These are phyloP conservation scores for Tephrocybe sp. DNA, from an alignment of 768 basidiomycete species.

Conservation along the genomic window DNA sequence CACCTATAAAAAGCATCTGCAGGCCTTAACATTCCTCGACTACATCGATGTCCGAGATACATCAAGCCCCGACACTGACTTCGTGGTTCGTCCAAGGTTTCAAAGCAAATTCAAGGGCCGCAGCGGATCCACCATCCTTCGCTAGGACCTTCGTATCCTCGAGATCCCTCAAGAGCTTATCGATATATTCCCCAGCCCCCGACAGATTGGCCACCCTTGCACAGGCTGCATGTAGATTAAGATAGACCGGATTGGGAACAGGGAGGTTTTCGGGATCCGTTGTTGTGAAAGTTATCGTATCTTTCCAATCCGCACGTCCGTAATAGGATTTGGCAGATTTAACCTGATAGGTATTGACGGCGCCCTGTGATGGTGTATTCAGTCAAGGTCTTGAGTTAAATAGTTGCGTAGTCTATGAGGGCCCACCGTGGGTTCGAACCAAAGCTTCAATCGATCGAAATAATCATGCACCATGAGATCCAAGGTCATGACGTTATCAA, in stretches of 20 bases:
- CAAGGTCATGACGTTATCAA: constrained; percentile 33
- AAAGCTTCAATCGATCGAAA: constrained; percentile 28
- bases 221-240: constrained; percentile 38
- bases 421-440: constrained; percentile 31
- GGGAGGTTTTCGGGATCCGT: constrained; percentile 24
- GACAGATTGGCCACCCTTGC: constrained; percentile 38
- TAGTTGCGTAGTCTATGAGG: background rate
- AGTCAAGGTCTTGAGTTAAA: background rate
- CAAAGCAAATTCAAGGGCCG: no score
- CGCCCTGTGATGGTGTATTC: background rate
- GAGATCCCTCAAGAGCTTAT: background rate
- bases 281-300: constrained; percentile 27
- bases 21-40: no score
- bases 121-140: background rate
- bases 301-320: constrained; percentile 14
- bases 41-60: background rate
- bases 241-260: constrained; percentile 29
- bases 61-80: no score
- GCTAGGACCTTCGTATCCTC: background rate
- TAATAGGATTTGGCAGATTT: constrained; percentile 1
- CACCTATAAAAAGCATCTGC: no score
- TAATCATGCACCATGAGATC: constrained; percentile 12
- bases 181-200: constrained; percentile 30
- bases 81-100: no score
- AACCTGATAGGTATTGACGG: constrained; percentile 23